Evolutionary conservation across 1,139 yeast genomes (phyloP).

Genomic region (Candida tropicalis): DNA sequence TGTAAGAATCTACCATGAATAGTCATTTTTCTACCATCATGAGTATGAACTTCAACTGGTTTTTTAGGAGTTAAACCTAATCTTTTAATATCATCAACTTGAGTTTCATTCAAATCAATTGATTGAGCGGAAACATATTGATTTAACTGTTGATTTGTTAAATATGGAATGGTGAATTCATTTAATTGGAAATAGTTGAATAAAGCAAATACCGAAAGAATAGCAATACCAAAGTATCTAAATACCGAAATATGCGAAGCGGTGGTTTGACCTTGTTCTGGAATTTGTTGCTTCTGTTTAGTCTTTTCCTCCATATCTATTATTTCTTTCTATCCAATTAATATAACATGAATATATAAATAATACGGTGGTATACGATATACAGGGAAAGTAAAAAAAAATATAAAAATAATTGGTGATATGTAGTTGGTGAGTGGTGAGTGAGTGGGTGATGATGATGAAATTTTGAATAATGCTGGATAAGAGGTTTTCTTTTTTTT

Average conservation of each 20-base stretch:
- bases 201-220: background rate
- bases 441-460: background rate
- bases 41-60: slow-evolving; percentile 29
- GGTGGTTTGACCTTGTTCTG: background rate
- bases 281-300: background rate
- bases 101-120: slow-evolving; percentile 12
- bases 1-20: slow-evolving; percentile 79
- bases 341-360: background rate
- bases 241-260: background rate
- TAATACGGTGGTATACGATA: too few relatives aligned
- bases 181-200: background rate
- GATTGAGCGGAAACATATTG: slow-evolving; percentile 11
- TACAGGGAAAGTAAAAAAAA: background rate
- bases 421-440: too few relatives aligned
- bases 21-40: slow-evolving; percentile 29
- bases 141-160: background rate
- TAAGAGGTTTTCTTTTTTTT: background rate
- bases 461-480: background rate
- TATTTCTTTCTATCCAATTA: background rate
- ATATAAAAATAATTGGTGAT: too few relatives aligned
- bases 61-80: slow-evolving; percentile 34
- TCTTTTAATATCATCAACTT: slow-evolving; percentile 14
- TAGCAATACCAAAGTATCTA: background rate
- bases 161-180: background rate
- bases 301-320: slow-evolving; percentile 2